Evolutionary conservation across 192 early-diverging fungal species (phyloP), one percentile per base, ranked within the genome.

Genomic region (Entomortierella parvispora): DNA sequence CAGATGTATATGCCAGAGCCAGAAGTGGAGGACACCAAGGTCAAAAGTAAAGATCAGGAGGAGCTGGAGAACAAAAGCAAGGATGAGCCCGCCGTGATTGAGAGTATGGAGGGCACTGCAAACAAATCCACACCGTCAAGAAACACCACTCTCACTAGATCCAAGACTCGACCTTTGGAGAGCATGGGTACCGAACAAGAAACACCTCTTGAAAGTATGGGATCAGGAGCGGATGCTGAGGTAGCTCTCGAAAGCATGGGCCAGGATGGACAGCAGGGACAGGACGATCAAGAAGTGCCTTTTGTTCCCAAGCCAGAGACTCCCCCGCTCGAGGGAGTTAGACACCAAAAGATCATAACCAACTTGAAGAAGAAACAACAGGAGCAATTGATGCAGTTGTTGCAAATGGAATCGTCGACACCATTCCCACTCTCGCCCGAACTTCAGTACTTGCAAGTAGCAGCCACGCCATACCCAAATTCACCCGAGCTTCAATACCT

Each of bases 401-500:
- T 40, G 5, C 37, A 40, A 12, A 5, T 40, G 37, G 12, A 40
- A 9, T 12, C 20, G 2, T 12, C 26, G 9, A 62, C 65, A 2
- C 52, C 74, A 1, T 63, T 62, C 32, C 54, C 66, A 29, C 40
- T 43, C 23, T 68, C 74, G 11, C 74, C 74, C 1, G 74, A 77
- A 37, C 22, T 77, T 20, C 74, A 77, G n/a, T 77, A 64, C 47
- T 54, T 77, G 14, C 63, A 77, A 10, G 56, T 77, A 7, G 53
- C 20, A 2, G 11, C 37, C 14, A 60, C 65, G 1, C 52, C 74
- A 2, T 63, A 56, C 32, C 54, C 66, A 40, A 34, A 43, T 32
- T 68, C 74, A 10, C 74, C 74, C 1, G 74, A 77, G 33, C 17
- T 77, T 22, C 74, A 77, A 14, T 77, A 64, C 47, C 60, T 77